Evolutionary conservation across 306 rosid species (phyloP).

Genomic region (Notholithocarpus densiflorus): DNA sequence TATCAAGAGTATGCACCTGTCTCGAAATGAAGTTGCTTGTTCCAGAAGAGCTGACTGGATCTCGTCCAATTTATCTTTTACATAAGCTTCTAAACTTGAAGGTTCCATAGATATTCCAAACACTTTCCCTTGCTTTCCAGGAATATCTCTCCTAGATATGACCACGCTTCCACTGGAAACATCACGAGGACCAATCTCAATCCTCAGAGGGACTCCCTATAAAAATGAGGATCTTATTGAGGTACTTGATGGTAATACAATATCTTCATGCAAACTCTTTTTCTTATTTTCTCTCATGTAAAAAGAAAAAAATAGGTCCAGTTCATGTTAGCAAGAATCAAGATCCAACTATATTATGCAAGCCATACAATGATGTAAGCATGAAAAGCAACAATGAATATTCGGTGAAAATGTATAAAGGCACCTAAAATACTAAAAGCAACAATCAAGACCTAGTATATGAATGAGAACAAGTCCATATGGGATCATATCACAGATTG

Average conservation of each 20-base stretch:
- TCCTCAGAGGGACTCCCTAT: constrained; percentile 96
- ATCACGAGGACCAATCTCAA: constrained; percentile 97
- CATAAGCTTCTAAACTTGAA: constrained; percentile 59
- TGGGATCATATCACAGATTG: not conserved
- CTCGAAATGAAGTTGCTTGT: constrained; percentile 74
- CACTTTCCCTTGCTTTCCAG: constrained; percentile 93
- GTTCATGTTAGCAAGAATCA: not conserved
- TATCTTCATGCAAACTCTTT: not conserved
- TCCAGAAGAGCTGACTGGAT: constrained; percentile 74
- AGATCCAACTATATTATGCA: not conserved
- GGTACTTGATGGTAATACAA: constrained; percentile 3
- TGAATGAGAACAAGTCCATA: not conserved
- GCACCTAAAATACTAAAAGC: not conserved
- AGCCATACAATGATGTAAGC: not conserved
- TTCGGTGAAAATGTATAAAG: not conserved
- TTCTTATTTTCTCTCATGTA: not conserved
- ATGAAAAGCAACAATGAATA: not conserved
- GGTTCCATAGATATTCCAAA: constrained; percentile 95
- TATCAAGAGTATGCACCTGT: constrained; percentile 52
- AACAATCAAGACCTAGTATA: not conserved
- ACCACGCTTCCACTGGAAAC: constrained; percentile 84
- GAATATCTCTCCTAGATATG: constrained; percentile 87
- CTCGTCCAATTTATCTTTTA: constrained; percentile 79
- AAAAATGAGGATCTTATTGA: constrained; percentile 18
- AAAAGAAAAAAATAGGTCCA: not conserved